Conservation (phyloP, 2,329 filamentous ascomycete genomes). For the Claviceps cyperi region DNA sequence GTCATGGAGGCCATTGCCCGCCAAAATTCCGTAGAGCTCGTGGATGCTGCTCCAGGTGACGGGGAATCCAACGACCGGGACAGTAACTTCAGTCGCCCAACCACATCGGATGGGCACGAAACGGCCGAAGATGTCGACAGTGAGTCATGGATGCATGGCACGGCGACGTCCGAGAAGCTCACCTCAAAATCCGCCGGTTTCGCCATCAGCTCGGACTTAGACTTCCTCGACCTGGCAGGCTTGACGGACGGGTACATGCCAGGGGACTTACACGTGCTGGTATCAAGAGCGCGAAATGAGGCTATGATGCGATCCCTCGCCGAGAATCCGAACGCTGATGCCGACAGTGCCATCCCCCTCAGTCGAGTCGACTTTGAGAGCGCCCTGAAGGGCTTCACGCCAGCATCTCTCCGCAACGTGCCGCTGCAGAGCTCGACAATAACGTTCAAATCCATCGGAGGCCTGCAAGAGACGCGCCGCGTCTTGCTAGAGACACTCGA, state of each 20-base stretch:
- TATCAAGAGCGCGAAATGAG: conserved; percentile 79
- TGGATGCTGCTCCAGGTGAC: not conserved
- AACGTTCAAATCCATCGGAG: conserved; percentile 84
- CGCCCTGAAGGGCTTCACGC: conserved; percentile 84
- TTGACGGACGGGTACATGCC: conserved; percentile 98
- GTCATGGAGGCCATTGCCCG: conserved; percentile 69
- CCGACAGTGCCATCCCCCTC: conserved; percentile 44
- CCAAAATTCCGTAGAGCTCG: conserved; percentile 27
- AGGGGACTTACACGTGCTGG: conserved; percentile 74
- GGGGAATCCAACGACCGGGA: conserved; percentile 23
- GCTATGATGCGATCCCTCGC: conserved; percentile 73
- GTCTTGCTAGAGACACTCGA: conserved; percentile 90
- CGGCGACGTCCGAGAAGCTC: conserved; percentile 30
- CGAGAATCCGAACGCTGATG: conserved; percentile 25
- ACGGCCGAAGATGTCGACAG: conserved; percentile 31
- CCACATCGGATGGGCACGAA: conserved; percentile 37
- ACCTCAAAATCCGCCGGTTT: conserved; percentile 43
- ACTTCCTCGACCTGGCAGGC: conserved; percentile 84
- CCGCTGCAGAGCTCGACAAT: conserved; percentile 86
- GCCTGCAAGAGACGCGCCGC: conserved; percentile 70
- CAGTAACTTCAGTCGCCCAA: conserved; percentile 36
- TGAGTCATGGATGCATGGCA: conserved; percentile 64
- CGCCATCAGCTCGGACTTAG: conserved; percentile 58
- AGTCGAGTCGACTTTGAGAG: conserved; percentile 63
- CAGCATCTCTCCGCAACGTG: conserved; percentile 86